Conservation (phyloP, 345 rosid species). For the Lumnitzera racemosa region DNA sequence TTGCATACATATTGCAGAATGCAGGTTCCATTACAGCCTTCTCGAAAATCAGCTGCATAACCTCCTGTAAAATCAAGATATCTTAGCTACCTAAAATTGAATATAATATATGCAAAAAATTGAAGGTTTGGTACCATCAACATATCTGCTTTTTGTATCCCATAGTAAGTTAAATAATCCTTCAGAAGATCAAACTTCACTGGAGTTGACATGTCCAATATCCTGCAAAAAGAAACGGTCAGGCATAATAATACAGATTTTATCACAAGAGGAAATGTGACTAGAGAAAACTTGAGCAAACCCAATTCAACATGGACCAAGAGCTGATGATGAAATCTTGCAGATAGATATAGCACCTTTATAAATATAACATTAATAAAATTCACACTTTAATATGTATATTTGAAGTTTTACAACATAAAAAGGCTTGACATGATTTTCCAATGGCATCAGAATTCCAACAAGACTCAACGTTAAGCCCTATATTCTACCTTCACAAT, state of each 20-base stretch:
- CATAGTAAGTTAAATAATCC: conserved; percentile 84
- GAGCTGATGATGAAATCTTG: no score
- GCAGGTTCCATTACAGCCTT: conserved; percentile 89
- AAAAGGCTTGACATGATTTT: no score
- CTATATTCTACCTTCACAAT: no score
- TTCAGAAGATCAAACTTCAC: conserved; percentile 87
- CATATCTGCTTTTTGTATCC: conserved; percentile 70
- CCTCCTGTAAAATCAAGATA: conserved; percentile 35
- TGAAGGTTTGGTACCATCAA: conserved; percentile 36
- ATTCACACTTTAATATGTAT: no score
- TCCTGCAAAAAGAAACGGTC: conserved; percentile 30
- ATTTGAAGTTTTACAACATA: no score
- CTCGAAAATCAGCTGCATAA: conserved; percentile 65
- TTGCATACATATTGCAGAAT: conserved; percentile 68
- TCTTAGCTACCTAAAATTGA: not conserved
- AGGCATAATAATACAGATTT: not conserved
- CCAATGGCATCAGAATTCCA: no score
- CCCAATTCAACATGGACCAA: no score
- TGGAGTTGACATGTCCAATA: conserved; percentile 84
- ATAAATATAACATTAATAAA: no score
- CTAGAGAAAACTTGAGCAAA: no score
- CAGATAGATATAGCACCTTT: no score
- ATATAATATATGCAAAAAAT: not conserved
- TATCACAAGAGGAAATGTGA: not conserved
- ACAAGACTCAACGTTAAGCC: no score